Percentiles rank a stretch among this genome's conserved stretches.
phyloP scores from a whole-genome alignment of 495 filamentous ascomycete species.

The Tetracladium setigerum region DNA sequence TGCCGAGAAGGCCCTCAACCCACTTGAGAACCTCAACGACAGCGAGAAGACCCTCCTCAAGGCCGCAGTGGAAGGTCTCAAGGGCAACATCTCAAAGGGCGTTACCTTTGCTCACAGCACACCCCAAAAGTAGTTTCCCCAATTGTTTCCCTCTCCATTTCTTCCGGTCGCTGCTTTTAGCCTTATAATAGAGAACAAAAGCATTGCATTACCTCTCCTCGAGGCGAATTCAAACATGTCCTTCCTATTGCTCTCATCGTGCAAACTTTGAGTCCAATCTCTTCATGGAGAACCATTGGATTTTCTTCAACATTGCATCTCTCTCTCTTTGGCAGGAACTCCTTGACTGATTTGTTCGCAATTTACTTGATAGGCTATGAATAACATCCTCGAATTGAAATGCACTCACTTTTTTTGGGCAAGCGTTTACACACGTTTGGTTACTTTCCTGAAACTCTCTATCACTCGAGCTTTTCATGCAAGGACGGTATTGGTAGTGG shows the following conservation, averaged over 20 bases:
- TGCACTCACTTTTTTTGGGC: slow-evolving; percentile 7
- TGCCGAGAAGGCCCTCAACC: slow-evolving; percentile 73
- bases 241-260: slow-evolving; percentile 12
- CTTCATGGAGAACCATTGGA: no score
- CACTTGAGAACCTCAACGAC: slow-evolving; percentile 62
- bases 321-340: slow-evolving; percentile 14
- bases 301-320: no score
- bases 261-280: background rate
- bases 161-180: slow-evolving; percentile 2
- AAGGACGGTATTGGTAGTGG: slow-evolving; percentile 5
- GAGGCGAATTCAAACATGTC: background rate
- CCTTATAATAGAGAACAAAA: slow-evolving; percentile 2
- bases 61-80: slow-evolving; percentile 62
- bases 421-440: slow-evolving; percentile 1
- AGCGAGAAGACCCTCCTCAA: slow-evolving; percentile 84
- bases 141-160: slow-evolving; percentile 5
- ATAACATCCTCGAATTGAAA: no score
- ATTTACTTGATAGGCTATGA: slow-evolving; percentile 24
- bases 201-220: background rate
- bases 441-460: slow-evolving; percentile 11
- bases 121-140: slow-evolving; percentile 57
- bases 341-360: slow-evolving; percentile 25
- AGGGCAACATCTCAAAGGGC: slow-evolving; percentile 91
- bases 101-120: slow-evolving; percentile 81
- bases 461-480: slow-evolving; percentile 12